Percentiles rank a stretch among this genome's conserved stretches.
phyloP scores from a whole-genome alignment of 805 yeast genomes.

The Pichia exigua region DNA sequence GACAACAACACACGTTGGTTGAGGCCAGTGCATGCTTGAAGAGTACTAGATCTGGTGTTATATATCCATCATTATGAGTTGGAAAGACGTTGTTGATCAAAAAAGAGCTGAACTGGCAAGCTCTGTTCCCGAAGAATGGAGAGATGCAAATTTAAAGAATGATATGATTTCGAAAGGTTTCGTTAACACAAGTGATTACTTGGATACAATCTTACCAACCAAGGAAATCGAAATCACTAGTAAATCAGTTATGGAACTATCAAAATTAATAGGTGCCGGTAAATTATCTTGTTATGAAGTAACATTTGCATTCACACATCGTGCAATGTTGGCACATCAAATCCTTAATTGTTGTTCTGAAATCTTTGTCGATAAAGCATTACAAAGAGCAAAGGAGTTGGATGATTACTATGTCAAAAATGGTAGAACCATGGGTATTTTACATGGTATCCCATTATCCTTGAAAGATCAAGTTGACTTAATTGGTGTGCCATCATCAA shows the following conservation, averaged over 20 bases:
- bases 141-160: slow-evolving; percentile 6
- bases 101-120: neutral
- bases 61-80: neutral
- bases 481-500: slow-evolving; percentile 25
- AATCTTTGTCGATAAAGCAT: slow-evolving; percentile 50
- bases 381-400: slow-evolving; percentile 36
- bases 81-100: neutral
- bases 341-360: slow-evolving; percentile 35
- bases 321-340: slow-evolving; percentile 53
- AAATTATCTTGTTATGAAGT: slow-evolving; percentile 32
- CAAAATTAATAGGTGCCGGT: neutral
- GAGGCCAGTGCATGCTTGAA: no score
- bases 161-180: slow-evolving; percentile 30
- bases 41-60: no score
- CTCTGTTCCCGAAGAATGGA: neutral
- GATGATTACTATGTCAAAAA: neutral
- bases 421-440: slow-evolving; percentile 51
- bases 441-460: slow-evolving; percentile 55
- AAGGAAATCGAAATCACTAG: slow-evolving; percentile 9
- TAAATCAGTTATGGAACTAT: neutral
- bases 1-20: no score
- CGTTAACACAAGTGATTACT: slow-evolving; percentile 29
- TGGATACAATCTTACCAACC: slow-evolving; percentile 10
- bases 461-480: slow-evolving; percentile 40
- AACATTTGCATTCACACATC: slow-evolving; percentile 45